Evolutionary conservation across 805 yeast species (phyloP), one percentile per base, ranked within the genome.

Genomic region (Metschnikowia matae): DNA sequence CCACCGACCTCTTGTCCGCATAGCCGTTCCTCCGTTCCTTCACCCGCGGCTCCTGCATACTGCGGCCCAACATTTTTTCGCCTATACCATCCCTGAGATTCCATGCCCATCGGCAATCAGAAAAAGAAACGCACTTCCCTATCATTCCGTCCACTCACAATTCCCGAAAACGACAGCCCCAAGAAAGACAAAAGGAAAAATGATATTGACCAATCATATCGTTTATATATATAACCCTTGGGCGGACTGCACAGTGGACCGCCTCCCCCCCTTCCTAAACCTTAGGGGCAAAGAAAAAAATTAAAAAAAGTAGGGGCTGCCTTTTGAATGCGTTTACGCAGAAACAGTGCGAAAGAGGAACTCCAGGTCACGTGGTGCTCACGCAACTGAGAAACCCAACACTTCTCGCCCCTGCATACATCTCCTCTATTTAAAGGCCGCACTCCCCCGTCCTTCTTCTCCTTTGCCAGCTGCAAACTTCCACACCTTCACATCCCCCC

Each of bases 351-450:
- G 40, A 23, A 23, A 18, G 20, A 11, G 31, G 41, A 17, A n/a
- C 6, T 14, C 31, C 32, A 23, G 31, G 32, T 39, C 43, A 40
- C 43, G 43, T 40, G 34, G 10, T 4, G 7, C 10, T 20, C 43
- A 23, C 31, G 34, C 43, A 21, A 40, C 34, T 40, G 34, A 34
- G 15, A 40, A 40, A 26, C 52, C 52, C 52, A 49, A 49, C 50
- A 46, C 47, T 49, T 49, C 29, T n/a, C 32, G 26, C 36, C 34
- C 33, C 46, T 48, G 50, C 50, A 48, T 33, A 36, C 41, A 29
- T n/a, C 29, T 8, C 31, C n/a, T 7, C 8, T 31, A 29, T 10
- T 44, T 37, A 37, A 44, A 29, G 38, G 37, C 33, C 41, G 36
- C 42, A 13, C 37, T 29, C 36, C 33, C 36, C 33, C 29, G 11